Evolutionary conservation across 352 stramenopile species (phyloP).

Genomic region (Globisporangium okanoganense): DNA sequence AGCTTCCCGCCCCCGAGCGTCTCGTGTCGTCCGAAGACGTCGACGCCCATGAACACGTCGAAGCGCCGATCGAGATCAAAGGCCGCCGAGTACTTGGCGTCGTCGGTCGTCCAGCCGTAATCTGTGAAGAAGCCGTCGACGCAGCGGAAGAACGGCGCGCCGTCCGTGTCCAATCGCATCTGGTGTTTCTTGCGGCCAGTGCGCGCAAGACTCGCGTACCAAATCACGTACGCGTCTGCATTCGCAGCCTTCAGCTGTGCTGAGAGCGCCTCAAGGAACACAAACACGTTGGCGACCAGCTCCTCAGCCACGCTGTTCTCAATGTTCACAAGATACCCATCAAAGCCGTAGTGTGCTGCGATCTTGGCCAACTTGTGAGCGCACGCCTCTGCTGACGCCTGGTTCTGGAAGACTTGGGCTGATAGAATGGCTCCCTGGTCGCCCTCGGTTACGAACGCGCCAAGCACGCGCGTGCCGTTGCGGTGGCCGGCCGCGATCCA

Average conservation of each 20-base stretch:
- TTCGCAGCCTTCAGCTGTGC: constrained; percentile 23
- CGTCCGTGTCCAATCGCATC: constrained; percentile 33
- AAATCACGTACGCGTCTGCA: constrained; percentile 35
- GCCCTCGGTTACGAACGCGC: constrained; percentile 44
- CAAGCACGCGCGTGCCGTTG: constrained; percentile 41
- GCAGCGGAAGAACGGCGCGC: constrained; percentile 36
- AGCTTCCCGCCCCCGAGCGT: constrained; percentile 34
- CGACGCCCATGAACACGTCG: constrained; percentile 59
- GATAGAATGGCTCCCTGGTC: constrained; percentile 24
- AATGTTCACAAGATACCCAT: constrained; percentile 65
- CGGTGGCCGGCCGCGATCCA: constrained; percentile 46
- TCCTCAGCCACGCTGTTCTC: constrained; percentile 36
- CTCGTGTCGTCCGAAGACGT: constrained; percentile 43
- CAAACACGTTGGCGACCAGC: constrained; percentile 25
- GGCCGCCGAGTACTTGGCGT: constrained; percentile 38
- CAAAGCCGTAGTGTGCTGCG: constrained; percentile 38
- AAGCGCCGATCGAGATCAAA: constrained; percentile 40
- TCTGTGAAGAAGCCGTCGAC: constrained; percentile 50
- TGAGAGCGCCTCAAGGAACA: constrained; percentile 29
- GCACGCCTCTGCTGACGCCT: constrained; percentile 22
- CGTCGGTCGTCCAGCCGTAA: constrained; percentile 43
- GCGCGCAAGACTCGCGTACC: constrained; percentile 42
- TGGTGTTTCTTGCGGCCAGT: constrained; percentile 33
- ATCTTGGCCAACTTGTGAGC: constrained; percentile 37
- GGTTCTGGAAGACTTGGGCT: constrained; percentile 25